Conservation (phyloP, 805 yeast genomes). For the Sugiyamaella chiloensis region DNA sequence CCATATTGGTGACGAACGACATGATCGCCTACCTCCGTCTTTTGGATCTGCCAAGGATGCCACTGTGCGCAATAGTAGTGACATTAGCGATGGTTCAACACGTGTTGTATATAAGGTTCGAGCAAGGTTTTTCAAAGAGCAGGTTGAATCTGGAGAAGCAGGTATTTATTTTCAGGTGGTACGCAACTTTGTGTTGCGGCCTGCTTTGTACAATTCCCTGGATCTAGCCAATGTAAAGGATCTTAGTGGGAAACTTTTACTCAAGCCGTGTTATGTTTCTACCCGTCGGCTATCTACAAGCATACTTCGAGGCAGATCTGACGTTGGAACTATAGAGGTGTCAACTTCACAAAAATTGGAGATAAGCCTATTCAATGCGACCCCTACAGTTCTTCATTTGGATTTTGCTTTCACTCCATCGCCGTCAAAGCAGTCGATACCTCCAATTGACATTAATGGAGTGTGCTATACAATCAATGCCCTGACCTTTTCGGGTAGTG, state of each 20-base stretch:
- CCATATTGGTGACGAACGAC: background rate
- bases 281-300: conserved; percentile 2
- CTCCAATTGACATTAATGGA: conserved; percentile 13
- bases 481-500: conserved; percentile 13
- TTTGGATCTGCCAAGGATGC: conserved; percentile 10
- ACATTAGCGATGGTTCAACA: conserved; percentile 8
- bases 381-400: conserved; percentile 4
- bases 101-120: conserved; percentile 12
- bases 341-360: background rate
- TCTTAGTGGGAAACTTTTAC: background rate
- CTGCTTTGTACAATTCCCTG: conserved; percentile 3
- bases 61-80: background rate
- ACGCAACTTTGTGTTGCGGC: conserved; percentile 8
- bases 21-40: conserved; percentile 13
- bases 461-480: conserved; percentile 8
- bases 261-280: background rate
- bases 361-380: conserved; percentile 4
- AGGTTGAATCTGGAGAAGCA: background rate
- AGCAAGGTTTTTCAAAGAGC: conserved; percentile 5
- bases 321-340: conserved; percentile 6
- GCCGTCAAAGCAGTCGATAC: background rate
- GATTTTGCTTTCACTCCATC: conserved; percentile 8
- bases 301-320: background rate
- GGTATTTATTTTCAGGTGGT: conserved; percentile 1
- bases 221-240: conserved; percentile 6